Base-by-base conservation (phyloP, 1,284 basidiomycete genomes). In the Schizopora paradoxa region DNA sequence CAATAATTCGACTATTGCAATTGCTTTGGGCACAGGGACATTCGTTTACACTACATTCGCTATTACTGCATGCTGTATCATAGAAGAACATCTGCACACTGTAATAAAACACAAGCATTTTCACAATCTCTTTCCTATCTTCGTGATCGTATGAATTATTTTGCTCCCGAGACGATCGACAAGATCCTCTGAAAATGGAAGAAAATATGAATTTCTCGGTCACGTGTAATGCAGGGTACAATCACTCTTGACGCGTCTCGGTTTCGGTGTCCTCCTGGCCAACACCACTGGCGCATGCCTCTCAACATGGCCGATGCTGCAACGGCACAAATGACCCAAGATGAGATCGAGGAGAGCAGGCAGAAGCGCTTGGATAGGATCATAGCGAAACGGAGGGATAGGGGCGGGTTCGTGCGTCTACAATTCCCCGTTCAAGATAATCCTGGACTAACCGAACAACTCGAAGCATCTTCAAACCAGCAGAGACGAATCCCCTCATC, bases 381-480 rank as follows among this genome's bases (percentile, higher is more conserved):
- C 10, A 43, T 47, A 26, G 45, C 44, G 10, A 46, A 47, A 11
- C 44, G 41, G 13, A 28, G 49, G 7, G 49, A 51, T 34, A 39
- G 49, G 45, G 56, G 39, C 48, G 58, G 36, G 55, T 54, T 7
- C 21, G 37, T 40, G 3, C 11, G n/a, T 13, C n/a, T 3, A 3
- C 31, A 32, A 13, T n/a, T 32, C 3, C n/a, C 5, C 31, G 3
- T 3, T 16, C 13, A 7, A 16, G 36, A 5, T 3, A 38, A 22
- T 21, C 13, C 5, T 21, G n/a, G 36, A 38, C 13, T 13, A 10
- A 13, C 13, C 14, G 8, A 38, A 13, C 34, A 11, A 8, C 34
- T 31, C 28, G 28, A 31, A 72, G 70, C 5, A 64, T 58, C 7
- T 72, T 71, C 54, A 58, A 67, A 25, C 69, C 71, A 3, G 54